Conservation (phyloP, 148 eudicot genomes). For the Chenopodium berlandieri region DNA sequence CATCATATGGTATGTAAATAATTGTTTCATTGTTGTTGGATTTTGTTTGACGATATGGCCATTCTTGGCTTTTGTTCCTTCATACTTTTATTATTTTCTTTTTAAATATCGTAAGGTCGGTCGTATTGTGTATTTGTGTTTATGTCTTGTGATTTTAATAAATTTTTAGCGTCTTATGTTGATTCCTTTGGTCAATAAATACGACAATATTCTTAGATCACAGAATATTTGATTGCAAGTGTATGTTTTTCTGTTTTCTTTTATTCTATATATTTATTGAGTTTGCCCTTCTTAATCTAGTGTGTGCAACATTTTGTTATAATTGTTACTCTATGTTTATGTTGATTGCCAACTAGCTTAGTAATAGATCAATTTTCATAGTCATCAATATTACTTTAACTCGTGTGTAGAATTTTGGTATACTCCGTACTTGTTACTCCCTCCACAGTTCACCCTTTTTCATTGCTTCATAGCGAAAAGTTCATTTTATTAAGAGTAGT, state of each 20-base stretch:
- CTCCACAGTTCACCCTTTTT: too few species aligned
- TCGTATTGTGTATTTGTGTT: neutral
- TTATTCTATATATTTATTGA: slow-evolving; percentile 10
- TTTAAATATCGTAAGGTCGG: slow-evolving; percentile 6
- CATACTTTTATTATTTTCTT: neutral
- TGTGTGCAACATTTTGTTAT: neutral
- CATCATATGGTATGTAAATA: slow-evolving; percentile 30
- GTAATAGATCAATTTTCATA: too few species aligned
- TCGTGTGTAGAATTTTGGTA: too few species aligned
- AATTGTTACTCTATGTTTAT: neutral
- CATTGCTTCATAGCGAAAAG: too few species aligned
- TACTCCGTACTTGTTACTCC: too few species aligned
- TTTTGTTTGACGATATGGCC: slow-evolving; percentile 28
- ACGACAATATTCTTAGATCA: slow-evolving; percentile 13
- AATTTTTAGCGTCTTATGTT: slow-evolving; percentile 8
- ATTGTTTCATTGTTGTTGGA: slow-evolving; percentile 27
- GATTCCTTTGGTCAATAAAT: slow-evolving; percentile 27
- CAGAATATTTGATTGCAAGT: slow-evolving; percentile 5
- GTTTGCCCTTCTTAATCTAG: neutral
- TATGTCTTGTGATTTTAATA: slow-evolving; percentile 29
- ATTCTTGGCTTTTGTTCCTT: slow-evolving; percentile 20
- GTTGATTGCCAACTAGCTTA: too few species aligned
- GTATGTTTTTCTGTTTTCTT: slow-evolving; percentile 11
- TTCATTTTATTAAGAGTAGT: too few species aligned
- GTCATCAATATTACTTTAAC: too few species aligned